Base-by-base conservation (phyloP, 208 protist species). In the Leishmania amazonensis region DNA sequence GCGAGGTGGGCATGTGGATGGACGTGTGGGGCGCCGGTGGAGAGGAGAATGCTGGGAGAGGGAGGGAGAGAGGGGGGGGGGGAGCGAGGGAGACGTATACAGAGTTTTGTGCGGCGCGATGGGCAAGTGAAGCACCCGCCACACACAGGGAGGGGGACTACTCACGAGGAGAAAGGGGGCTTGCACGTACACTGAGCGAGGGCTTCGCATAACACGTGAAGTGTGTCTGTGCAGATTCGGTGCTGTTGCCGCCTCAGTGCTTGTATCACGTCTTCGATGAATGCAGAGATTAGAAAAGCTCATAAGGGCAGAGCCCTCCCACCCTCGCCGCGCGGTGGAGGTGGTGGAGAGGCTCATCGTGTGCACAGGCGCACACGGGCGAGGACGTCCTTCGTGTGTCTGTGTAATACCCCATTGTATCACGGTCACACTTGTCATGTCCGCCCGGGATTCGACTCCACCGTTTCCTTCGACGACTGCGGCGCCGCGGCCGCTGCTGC, bases 401-500 rank as follows among this genome's bases (percentile, higher is more conserved):
- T 42, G 75, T 42, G 7, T 67, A 24, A 40, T 21, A 17, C 31
- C 31, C 31, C 62, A 5, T 68, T 13, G 3, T 13, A 21, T 31
- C 31, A 21, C 62, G 3, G 28, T 40, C 31, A 40, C 62, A 40
- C 31, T 13, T 11, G 28, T 35, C 58, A 64, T 64, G 28, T 4
- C 58, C 38, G 65, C 19, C 21, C 70, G 2, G 13, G 70, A 74
- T 45, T 35, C 70, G 21, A 5, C 53, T 51, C 15, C 58, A 21
- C 64, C 31, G 31, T 45, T 24, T 51, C 28, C 53, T 31, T 47
- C 21, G 21, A 42, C 24, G 75, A 21, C 60, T 64, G 49, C 64
- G 58, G 38, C 40, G 71, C n/a, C 19, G 71, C 21, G n/a, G 64
- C 58, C 64, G 70, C 62, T 70, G 74, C 74, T 70, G 68, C 60